Evolutionary conservation across 805 yeast species (phyloP).

Genomic region (Maudiozyma barnettii): DNA sequence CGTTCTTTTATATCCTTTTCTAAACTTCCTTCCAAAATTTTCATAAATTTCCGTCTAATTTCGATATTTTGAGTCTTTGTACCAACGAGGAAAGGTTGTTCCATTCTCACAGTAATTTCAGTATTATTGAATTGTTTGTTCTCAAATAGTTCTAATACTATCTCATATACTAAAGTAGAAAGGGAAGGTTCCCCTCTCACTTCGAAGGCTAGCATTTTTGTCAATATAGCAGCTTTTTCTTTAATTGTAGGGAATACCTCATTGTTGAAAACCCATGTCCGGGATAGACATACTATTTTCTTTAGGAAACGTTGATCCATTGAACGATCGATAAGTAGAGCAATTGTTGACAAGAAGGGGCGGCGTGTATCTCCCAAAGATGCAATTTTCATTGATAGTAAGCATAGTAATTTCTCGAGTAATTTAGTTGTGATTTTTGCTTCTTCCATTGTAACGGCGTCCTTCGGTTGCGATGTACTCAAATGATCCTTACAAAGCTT

Average conservation of each 20-base stretch:
- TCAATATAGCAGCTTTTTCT: slow-evolving; percentile 88
- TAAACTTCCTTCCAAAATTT: slow-evolving; percentile 64
- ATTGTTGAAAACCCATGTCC: slow-evolving; percentile 82
- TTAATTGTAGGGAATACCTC: slow-evolving; percentile 90
- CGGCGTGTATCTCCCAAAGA: slow-evolving; percentile 90
- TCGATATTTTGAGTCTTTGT: slow-evolving; percentile 71
- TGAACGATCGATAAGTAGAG: slow-evolving; percentile 84
- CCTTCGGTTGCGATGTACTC: slow-evolving; percentile 38
- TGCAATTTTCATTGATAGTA: slow-evolving; percentile 73
- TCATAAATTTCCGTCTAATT: slow-evolving; percentile 70
- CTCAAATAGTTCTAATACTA: slow-evolving; percentile 79
- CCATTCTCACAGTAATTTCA: slow-evolving; percentile 89
- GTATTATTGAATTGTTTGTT: slow-evolving; percentile 69
- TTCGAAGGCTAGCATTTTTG: slow-evolving; percentile 91
- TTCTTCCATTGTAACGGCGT: slow-evolving; percentile 46
- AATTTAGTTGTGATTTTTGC: slow-evolving; percentile 71
- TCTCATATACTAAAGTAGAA: slow-evolving; percentile 72
- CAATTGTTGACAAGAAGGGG: slow-evolving; percentile 73
- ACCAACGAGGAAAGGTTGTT: slow-evolving; percentile 91
- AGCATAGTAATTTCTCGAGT: slow-evolving; percentile 63
- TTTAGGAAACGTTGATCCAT: slow-evolving; percentile 64
- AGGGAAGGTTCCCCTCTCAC: slow-evolving; percentile 72
- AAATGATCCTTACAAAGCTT: slow-evolving; percentile 84
- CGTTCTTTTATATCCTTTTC: slow-evolving; percentile 73
- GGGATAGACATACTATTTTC: slow-evolving; percentile 67